Evolutionary conservation across 352 stramenopile species (phyloP).

Genomic region (Phytopythium litorale): DNA sequence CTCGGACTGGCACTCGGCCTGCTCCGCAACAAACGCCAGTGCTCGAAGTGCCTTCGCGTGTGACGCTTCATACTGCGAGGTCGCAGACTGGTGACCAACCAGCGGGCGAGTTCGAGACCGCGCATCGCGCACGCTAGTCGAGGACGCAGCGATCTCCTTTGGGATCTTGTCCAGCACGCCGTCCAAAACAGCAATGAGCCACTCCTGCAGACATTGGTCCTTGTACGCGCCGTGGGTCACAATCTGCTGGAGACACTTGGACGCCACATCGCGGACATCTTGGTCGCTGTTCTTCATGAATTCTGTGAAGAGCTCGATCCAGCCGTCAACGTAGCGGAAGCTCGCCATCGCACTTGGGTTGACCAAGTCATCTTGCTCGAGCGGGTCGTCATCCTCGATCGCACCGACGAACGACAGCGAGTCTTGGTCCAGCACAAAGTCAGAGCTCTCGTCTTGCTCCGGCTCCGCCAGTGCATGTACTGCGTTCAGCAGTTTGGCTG

Average conservation of each 20-base stretch:
- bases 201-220: constrained; percentile 66
- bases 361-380: constrained; percentile 60
- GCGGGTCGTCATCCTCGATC: constrained; percentile 41
- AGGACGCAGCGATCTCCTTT: constrained; percentile 30
- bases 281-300: constrained; percentile 51
- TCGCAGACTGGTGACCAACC: constrained; percentile 20
- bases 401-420: constrained; percentile 62
- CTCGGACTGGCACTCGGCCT: constrained; percentile 52
- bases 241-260: constrained; percentile 57
- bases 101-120: constrained; percentile 56
- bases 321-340: constrained; percentile 61
- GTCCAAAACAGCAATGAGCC: constrained; percentile 70
- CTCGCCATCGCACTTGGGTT: constrained; percentile 32
- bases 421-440: constrained; percentile 45
- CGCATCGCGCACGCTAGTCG: constrained; percentile 58
- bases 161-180: constrained; percentile 57
- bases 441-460: background rate
- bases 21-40: constrained; percentile 53
- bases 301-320: constrained; percentile 75
- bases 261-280: constrained; percentile 42
- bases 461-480: constrained; percentile 45
- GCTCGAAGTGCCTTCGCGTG: constrained; percentile 59
- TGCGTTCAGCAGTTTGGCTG: constrained; percentile 41
- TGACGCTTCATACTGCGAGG: constrained; percentile 31
- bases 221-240: constrained; percentile 34